Conservation (phyloP, 176 grass and related monocot genomes). For the Triticum dicoccoides region DNA sequence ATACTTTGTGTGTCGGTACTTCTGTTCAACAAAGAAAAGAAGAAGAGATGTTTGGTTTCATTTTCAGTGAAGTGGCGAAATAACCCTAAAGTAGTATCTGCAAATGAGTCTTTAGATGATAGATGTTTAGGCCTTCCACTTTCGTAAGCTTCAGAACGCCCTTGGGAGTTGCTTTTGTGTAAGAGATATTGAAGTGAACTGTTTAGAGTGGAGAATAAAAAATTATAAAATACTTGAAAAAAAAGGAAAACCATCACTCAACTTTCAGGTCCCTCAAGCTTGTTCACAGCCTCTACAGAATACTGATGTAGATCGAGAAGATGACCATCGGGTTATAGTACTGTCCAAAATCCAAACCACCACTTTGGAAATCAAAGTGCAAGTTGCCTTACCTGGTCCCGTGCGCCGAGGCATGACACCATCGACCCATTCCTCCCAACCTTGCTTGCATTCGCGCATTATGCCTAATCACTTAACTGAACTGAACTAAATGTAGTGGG, state of each 20-base stretch:
- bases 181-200: slow-evolving; percentile 11
- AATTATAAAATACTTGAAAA: slow-evolving; percentile 5
- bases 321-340: not conserved
- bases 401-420: no score
- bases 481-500: no score
- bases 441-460: no score
- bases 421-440: no score
- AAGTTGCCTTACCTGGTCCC: no score
- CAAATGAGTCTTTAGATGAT: slow-evolving; percentile 96
- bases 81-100: slow-evolving; percentile 42
- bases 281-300: slow-evolving; percentile 85
- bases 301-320: slow-evolving; percentile 44
- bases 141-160: slow-evolving; percentile 94
- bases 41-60: not conserved
- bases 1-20: slow-evolving; percentile 80
- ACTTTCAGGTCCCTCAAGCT: slow-evolving; percentile 91
- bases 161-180: slow-evolving; percentile 93
- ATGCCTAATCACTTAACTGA: no score
- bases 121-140: slow-evolving; percentile 87
- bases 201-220: not conserved
- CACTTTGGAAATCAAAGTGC: no score
- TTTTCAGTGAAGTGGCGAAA: not conserved
- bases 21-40: slow-evolving; percentile 38
- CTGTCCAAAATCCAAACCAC: no score
- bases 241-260: slow-evolving; percentile 16